Evolutionary conservation across 345 rosid species (phyloP).

Genomic region (Ricinus communis): DNA sequence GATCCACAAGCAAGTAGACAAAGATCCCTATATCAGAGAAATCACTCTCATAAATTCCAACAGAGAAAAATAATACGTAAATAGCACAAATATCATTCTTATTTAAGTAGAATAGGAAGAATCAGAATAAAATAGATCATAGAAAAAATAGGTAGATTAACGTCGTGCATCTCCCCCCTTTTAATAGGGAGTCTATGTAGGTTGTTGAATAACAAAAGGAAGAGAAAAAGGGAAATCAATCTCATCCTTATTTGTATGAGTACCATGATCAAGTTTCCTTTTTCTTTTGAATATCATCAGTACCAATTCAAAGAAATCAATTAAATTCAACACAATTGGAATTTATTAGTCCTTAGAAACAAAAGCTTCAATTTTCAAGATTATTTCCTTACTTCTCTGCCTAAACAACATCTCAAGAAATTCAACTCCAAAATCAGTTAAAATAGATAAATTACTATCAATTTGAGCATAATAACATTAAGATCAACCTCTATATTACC

Average conservation of each 20-base stretch:
- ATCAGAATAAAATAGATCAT: conserved; percentile 4
- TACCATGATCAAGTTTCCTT: background rate
- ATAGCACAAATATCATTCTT: background rate
- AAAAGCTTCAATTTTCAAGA: conserved; percentile 2
- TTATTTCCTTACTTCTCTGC: background rate
- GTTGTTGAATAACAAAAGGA: background rate
- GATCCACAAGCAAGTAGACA: background rate
- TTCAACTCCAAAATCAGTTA: background rate
- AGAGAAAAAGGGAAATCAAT: background rate
- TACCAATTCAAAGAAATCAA: background rate
- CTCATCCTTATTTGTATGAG: background rate
- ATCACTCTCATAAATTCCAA: background rate
- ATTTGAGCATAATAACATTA: background rate
- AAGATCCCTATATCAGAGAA: no score
- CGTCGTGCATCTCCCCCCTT: no score
- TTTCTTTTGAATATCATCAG: no score
- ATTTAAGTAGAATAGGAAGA: background rate
- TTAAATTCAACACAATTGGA: background rate
- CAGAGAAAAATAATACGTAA: background rate
- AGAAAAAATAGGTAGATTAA: background rate
- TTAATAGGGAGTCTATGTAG: background rate
- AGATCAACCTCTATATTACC: background rate
- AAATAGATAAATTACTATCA: background rate
- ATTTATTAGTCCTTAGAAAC: background rate
- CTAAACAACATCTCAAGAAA: background rate